Evolutionary conservation across 2,329 filamentous ascomycete species (phyloP).

Genomic region (Beauveria caledonica): DNA sequence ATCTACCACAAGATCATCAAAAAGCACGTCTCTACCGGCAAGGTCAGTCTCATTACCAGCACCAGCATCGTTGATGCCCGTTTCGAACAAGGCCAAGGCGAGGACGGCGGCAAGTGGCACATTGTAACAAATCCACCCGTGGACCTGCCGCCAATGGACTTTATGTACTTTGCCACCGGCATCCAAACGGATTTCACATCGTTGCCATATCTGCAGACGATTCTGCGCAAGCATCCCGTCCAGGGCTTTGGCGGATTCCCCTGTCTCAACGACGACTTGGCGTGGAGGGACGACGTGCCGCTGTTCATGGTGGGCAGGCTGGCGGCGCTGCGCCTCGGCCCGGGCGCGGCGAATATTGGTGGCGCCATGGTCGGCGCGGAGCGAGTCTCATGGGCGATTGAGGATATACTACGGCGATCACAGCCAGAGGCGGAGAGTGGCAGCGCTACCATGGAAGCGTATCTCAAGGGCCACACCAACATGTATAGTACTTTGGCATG

Average conservation of each 20-base stretch:
- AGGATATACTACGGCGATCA: constrained; percentile 37
- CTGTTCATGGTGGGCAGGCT: constrained; percentile 63
- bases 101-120: constrained; percentile 24
- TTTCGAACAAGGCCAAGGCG: constrained; percentile 37
- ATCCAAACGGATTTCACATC: constrained; percentile 53
- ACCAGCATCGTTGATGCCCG: constrained; percentile 45
- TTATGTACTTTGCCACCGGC: constrained; percentile 70
- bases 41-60: constrained; percentile 46
- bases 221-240: constrained; percentile 54
- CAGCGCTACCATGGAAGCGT: neutral
- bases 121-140: constrained; percentile 45
- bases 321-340: constrained; percentile 60
- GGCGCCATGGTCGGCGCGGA: constrained; percentile 67
- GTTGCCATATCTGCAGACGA: constrained; percentile 52
- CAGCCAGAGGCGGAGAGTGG: constrained; percentile 13
- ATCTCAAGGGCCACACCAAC: constrained; percentile 10
- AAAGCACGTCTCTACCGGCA: constrained; percentile 43
- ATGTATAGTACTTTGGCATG: constrained; percentile 9
- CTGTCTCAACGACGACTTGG: constrained; percentile 66
- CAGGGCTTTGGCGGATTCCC: constrained; percentile 58
- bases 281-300: constrained; percentile 66
- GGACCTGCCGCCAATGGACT: constrained; percentile 50
- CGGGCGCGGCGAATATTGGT: constrained; percentile 65
- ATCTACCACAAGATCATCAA: constrained; percentile 59
- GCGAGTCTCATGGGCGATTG: constrained; percentile 61